A percentile compares a stretch with the other conserved stretches of the same genome.
These are phyloP conservation scores for Termitomyces bulborhizus DNA, from an alignment of 768 basidiomycete genomes.

Conservation along the genomic window DNA sequence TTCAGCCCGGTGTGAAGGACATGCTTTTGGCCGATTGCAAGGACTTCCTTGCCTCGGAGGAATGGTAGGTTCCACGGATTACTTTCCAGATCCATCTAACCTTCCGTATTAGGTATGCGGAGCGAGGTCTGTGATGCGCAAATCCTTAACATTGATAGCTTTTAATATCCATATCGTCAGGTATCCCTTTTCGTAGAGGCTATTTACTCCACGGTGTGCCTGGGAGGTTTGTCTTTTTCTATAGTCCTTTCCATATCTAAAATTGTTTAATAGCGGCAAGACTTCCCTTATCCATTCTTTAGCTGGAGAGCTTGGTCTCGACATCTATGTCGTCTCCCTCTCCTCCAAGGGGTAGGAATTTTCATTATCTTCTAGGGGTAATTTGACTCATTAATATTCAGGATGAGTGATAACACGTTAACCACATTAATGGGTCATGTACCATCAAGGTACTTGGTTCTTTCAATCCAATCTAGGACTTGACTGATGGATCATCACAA, in stretches of 20 bases:
- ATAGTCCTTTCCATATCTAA: slow-evolving; percentile 12
- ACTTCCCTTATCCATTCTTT: slow-evolving; percentile 83
- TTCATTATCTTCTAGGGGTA: neutral
- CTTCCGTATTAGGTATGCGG: slow-evolving; percentile 65
- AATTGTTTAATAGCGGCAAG: slow-evolving; percentile 53
- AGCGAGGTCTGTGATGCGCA: slow-evolving; percentile 56
- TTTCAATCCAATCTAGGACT: slow-evolving; percentile 1
- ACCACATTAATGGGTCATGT: slow-evolving; percentile 86
- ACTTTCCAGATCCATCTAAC: slow-evolving; percentile 10
- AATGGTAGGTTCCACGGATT: slow-evolving; percentile 51
- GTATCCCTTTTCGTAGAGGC: slow-evolving; percentile 84
- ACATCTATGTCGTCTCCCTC: slow-evolving; percentile 88
- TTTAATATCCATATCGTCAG: slow-evolving; percentile 27
- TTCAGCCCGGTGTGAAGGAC: slow-evolving; percentile 86
- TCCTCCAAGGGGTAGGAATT: slow-evolving; percentile 73
- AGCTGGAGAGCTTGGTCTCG: slow-evolving; percentile 78
- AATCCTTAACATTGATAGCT: slow-evolving; percentile 8
- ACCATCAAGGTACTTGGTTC: slow-evolving; percentile 60
- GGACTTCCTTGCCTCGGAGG: slow-evolving; percentile 78
- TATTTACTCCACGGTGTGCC: slow-evolving; percentile 83
- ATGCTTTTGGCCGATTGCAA: slow-evolving; percentile 86
- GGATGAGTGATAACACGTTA: slow-evolving; percentile 89
- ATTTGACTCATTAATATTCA: slow-evolving; percentile 23
- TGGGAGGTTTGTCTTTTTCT: slow-evolving; percentile 50
- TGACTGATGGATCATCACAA: slow-evolving; percentile 12